A percentile compares a stretch with the other conserved stretches of the same genome.
These are phyloP conservation scores for Blastocrithidia nonstop DNA, from an alignment of 208 protist species.

Conservation along the genomic window DNA sequence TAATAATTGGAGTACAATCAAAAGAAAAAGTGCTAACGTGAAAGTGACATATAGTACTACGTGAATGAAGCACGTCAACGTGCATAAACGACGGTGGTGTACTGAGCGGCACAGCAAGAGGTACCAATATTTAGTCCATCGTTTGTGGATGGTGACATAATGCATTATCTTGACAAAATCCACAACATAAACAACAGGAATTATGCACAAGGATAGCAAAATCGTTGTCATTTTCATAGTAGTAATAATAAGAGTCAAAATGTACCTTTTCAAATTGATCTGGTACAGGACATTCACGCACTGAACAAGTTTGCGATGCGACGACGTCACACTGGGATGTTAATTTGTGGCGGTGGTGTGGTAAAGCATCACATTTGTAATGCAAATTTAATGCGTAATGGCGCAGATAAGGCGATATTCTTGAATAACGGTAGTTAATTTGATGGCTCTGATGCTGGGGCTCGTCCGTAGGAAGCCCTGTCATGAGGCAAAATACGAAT, in stretches of 20 bases:
- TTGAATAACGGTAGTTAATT: constrained; percentile 97
- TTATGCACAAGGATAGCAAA: not conserved
- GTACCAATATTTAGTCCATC: constrained; percentile 75
- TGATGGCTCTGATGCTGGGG: constrained; percentile 97
- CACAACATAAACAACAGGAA: constrained; percentile 1
- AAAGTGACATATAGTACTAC: not conserved
- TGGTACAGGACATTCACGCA: constrained; percentile 90
- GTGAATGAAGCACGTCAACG: constrained; percentile 16
- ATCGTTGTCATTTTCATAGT: too few species aligned
- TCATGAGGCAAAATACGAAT: constrained; percentile 98
- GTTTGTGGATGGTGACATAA: constrained; percentile 68
- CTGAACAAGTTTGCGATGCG: constrained; percentile 94
- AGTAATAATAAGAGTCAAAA: constrained; percentile 1
- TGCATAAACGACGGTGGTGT: constrained; percentile 45
- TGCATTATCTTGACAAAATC: constrained; percentile 14
- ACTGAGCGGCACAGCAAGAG: constrained; percentile 63
- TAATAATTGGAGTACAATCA: not conserved
- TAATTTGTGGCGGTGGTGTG: constrained; percentile 97
- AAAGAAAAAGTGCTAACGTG: not conserved
- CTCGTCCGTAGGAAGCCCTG: constrained; percentile 97
- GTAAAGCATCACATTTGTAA: constrained; percentile 99
- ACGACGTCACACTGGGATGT: constrained; percentile 91
- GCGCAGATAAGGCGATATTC: constrained; percentile 96
- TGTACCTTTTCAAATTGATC: constrained; percentile 44
- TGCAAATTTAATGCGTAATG: constrained; percentile 99